Percentiles rank a stretch among this genome's conserved stretches.
phyloP scores from a whole-genome alignment of 768 basidiomycete species.

The Hericium alpestre region DNA sequence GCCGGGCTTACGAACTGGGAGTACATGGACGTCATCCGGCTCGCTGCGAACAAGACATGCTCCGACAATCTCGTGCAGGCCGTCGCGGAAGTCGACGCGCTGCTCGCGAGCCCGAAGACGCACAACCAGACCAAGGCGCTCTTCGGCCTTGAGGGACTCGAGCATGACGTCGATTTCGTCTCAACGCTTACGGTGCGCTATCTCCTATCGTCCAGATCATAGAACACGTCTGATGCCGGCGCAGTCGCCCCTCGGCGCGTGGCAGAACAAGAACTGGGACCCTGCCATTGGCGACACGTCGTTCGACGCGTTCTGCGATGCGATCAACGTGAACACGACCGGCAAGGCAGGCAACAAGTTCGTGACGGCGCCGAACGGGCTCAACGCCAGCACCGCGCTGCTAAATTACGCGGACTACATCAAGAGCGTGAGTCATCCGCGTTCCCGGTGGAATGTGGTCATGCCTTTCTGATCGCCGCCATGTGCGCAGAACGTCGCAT shows the following conservation, averaged over 20 bases:
- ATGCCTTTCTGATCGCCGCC: neutral
- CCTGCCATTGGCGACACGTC: constrained; percentile 9
- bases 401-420: constrained; percentile 72
- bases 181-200: constrained; percentile 49
- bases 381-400: constrained; percentile 44
- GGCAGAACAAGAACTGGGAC: constrained; percentile 57
- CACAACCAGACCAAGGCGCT: constrained; percentile 52
- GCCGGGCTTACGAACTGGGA: constrained; percentile 77
- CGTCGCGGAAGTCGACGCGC: constrained; percentile 49
- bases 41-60: constrained; percentile 54
- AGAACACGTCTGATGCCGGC: neutral
- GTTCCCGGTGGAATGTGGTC: neutral
- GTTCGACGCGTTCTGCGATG: constrained; percentile 21
- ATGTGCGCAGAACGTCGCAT: constrained; percentile 7
- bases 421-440: constrained; percentile 40
- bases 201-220: neutral
- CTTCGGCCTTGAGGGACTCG: constrained; percentile 62
- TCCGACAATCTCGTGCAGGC: constrained; percentile 48
- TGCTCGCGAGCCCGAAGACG: constrained; percentile 39
- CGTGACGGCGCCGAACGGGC: neutral
- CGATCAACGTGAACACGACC: constrained; percentile 5
- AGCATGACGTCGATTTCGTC: constrained; percentile 72
- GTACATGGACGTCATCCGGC: constrained; percentile 78
- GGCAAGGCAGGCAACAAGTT: neutral
- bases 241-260: constrained; percentile 53